Evolutionary conservation across 805 yeast genomes (phyloP), one percentile per base, ranked within the genome.

Genomic region (Torulaspora quercuum): DNA sequence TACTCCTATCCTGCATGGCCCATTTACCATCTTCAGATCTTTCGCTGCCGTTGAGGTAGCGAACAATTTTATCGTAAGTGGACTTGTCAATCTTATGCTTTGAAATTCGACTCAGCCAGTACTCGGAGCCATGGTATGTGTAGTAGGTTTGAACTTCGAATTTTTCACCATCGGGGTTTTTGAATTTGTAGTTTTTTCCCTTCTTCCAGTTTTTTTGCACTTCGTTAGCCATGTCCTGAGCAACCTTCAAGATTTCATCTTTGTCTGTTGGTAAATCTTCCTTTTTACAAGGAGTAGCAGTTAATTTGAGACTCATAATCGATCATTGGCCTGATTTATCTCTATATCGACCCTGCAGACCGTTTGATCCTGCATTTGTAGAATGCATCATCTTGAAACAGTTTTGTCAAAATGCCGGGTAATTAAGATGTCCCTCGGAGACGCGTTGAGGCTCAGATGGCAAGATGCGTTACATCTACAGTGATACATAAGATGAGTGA

Each of bases 51-150:
- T 55, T 45, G 2, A 63, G 37, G 20, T 55, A 57, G 26, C 49
- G 37, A 3, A 61, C 44, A 27, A 63, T 44, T 10, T 48, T 43
- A 1, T 48, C 53, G 36, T 58, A 63, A 0, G 35, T 25, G 9
- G 36, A 31, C 17, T 35, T 37, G n/a, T 41, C 33, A 10, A 44
- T 28, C 2, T 41, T 35, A 31, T 61, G 63, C 9, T 35, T 35
- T 16, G 64, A 57, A 5, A 46, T 46, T 13, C 70, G 52, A 5
- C 64, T 48, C 17, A 63, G 39, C 70, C 70, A 65, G 34, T 50
- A 55, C 12, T 64, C 69, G 1, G 43, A 39, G 9, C 45, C 53
- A 5, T 48, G 39, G 2, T 50, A 49, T 2, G 55, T 48, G 21
- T 52, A 44, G 40, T 57, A 63, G 1, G 66, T 60, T n/a, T 59